Percentiles rank a stretch among this genome's conserved stretches.
These are phyloP conservation scores for Xylariales sp. DNA, from an alignment of 2,329 filamentous ascomycete genomes.

Conservation along the genomic window DNA sequence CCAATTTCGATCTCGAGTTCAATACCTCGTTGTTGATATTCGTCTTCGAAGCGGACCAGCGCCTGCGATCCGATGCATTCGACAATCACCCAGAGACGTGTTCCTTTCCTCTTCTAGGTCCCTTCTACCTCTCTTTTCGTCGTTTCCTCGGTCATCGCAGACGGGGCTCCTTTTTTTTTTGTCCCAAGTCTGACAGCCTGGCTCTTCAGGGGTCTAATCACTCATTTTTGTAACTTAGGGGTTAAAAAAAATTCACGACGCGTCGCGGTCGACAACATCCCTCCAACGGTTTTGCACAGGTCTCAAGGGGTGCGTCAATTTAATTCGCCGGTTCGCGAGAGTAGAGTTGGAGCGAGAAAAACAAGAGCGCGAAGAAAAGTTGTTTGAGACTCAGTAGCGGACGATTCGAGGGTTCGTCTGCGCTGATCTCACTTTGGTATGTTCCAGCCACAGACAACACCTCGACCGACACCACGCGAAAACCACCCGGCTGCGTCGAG, in stretches of 20 bases:
- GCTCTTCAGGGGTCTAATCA: background rate
- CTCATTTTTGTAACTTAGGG: conserved; percentile 2
- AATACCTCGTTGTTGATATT: conserved; percentile 1
- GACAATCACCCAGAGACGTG: conserved; percentile 8
- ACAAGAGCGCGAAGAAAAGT: no score
- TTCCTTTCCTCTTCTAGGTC: conserved; percentile 5
- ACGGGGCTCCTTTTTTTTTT: background rate
- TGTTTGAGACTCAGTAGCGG: conserved; percentile 53
- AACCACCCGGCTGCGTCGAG: background rate
- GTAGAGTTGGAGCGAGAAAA: no score
- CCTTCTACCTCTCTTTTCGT: conserved; percentile 7
- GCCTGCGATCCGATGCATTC: conserved; percentile 11
- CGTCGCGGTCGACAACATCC: conserved; percentile 10
- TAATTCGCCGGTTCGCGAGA: conserved; percentile 9
- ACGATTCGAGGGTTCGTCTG: conserved; percentile 56
- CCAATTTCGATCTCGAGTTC: background rate
- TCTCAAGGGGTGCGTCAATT: conserved; percentile 3
- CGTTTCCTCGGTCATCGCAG: background rate
- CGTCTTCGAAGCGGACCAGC: conserved; percentile 4
- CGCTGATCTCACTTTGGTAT: conserved; percentile 56
- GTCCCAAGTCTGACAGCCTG: background rate
- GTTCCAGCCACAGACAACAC: conserved; percentile 16
- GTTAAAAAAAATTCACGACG: conserved; percentile 4
- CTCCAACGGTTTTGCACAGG: conserved; percentile 12
- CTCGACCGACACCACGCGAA: background rate